A percentile compares a stretch with the other conserved stretches of the same genome.
phyloP scores from a whole-genome alignment of 805 yeast species.

The Candida sphagnicola region DNA sequence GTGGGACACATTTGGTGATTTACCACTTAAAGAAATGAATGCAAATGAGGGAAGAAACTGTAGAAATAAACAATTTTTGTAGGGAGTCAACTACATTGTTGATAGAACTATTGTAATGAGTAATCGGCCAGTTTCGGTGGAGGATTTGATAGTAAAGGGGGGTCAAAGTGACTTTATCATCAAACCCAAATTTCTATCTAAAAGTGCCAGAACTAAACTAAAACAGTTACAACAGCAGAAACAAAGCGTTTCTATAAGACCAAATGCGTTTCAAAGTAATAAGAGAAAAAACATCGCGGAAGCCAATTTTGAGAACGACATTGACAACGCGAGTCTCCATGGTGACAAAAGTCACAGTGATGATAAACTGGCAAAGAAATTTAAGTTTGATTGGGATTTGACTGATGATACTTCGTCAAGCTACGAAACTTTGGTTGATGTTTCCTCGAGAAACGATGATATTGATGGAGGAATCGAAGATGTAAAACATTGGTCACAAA shows the following conservation, averaged over 20 bases:
- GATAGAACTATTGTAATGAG: slow-evolving; percentile 16
- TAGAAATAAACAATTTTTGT: too few species aligned
- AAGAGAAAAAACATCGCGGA: slow-evolving; percentile 1
- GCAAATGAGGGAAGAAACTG: too few species aligned
- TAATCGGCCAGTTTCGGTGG: slow-evolving; percentile 22
- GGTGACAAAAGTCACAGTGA: too few species aligned
- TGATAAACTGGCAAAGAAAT: slow-evolving; percentile 27
- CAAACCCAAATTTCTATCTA: slow-evolving; percentile 19
- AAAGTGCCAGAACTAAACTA: slow-evolving; percentile 13
- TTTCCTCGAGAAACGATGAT: slow-evolving; percentile 11
- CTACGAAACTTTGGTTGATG: slow-evolving; percentile 34
- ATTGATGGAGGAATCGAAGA: slow-evolving; percentile 2
- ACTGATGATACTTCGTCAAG: slow-evolving; percentile 60
- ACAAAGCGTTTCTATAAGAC: slow-evolving; percentile 1
- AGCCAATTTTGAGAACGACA: background rate
- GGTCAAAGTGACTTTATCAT: slow-evolving; percentile 1
- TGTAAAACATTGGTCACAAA: slow-evolving; percentile 63
- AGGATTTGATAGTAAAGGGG: slow-evolving; percentile 15
- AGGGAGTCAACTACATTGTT: too few species aligned
- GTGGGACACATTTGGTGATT: too few species aligned
- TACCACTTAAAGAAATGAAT: too few species aligned
- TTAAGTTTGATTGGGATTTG: slow-evolving; percentile 66
- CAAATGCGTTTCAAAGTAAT: slow-evolving; percentile 1
- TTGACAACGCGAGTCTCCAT: too few species aligned
- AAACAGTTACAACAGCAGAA: slow-evolving; percentile 1